Percentiles rank a stretch among this genome's conserved stretches.
Evolutionary conservation across 495 filamentous ascomycete species (phyloP).

Genomic region (Venustampulla echinocandica): DNA sequence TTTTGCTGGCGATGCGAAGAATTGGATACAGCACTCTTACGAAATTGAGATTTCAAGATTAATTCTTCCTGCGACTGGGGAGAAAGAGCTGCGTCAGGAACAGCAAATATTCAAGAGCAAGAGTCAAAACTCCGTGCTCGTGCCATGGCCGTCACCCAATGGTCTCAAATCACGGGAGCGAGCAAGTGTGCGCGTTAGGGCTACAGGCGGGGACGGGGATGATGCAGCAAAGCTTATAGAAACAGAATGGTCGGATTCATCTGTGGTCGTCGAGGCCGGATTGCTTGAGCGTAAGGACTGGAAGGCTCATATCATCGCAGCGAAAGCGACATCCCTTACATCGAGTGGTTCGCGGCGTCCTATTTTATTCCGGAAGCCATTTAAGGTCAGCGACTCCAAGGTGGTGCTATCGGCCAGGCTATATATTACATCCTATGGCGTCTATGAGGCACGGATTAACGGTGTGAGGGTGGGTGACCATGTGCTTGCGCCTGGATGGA

Average conservation of each 20-base stretch:
- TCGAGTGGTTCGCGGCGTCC: slow-evolving; percentile 19
- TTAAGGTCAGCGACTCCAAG: slow-evolving; percentile 1
- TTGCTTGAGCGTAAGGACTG: slow-evolving; percentile 32
- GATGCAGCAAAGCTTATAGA: too few species aligned
- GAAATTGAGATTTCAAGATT: slow-evolving; percentile 29
- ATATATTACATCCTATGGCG: slow-evolving; percentile 43
- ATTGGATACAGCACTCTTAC: slow-evolving; percentile 32
- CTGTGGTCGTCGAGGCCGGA: slow-evolving; percentile 34
- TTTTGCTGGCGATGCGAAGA: slow-evolving; percentile 4
- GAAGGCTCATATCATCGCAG: slow-evolving; percentile 34
- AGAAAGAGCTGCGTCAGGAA: not conserved
- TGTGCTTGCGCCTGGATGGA: slow-evolving; percentile 44
- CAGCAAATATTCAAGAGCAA: slow-evolving; percentile 1
- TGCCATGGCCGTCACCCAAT: slow-evolving; percentile 43
- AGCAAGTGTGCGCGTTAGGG: slow-evolving; percentile 32
- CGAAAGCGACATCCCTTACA: slow-evolving; percentile 20
- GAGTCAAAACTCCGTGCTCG: slow-evolving; percentile 31
- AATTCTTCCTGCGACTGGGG: not conserved
- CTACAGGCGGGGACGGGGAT: not conserved
- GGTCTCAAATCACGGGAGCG: slow-evolving; percentile 34
- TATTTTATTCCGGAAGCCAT: slow-evolving; percentile 10
- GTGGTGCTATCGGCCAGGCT: slow-evolving; percentile 26
- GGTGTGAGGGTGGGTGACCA: slow-evolving; percentile 38
- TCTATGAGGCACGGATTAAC: slow-evolving; percentile 45
- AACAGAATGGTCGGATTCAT: slow-evolving; percentile 26